Evolutionary conservation across 1,284 basidiomycete species (phyloP).

Genomic region (Exobasidium rhododendri): DNA sequence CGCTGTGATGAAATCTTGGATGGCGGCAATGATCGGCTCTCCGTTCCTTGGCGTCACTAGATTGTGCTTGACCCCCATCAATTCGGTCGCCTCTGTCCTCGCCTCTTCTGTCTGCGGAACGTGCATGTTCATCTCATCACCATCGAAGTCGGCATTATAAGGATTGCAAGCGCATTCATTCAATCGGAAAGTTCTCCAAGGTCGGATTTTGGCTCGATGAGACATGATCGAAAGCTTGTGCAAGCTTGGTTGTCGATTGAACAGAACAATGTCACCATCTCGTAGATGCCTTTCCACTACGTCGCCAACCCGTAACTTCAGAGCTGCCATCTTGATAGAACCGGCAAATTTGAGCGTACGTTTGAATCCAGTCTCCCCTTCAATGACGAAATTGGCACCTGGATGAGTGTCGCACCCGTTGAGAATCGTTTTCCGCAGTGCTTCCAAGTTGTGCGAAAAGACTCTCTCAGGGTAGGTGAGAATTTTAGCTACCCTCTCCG

Average conservation of each 20-base stretch:
- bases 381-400: slow-evolving; percentile 80
- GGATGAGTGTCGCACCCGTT: slow-evolving; percentile 92
- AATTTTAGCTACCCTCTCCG: slow-evolving; percentile 90
- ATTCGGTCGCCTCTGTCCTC: slow-evolving; percentile 89
- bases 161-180: slow-evolving; percentile 99
- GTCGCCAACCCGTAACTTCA: slow-evolving; percentile 76
- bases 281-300: slow-evolving; percentile 89
- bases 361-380: slow-evolving; percentile 74
- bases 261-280: slow-evolving; percentile 94
- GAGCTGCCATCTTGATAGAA: slow-evolving; percentile 60
- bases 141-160: slow-evolving; percentile 99
- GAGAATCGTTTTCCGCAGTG: slow-evolving; percentile 72
- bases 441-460: slow-evolving; percentile 83
- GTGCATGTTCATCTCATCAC: slow-evolving; percentile 98
- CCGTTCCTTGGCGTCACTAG: slow-evolving; percentile 66
- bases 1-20: slow-evolving; percentile 58
- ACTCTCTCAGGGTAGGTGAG: slow-evolving; percentile 96
- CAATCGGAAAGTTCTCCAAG: slow-evolving; percentile 93
- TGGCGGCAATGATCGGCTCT: slow-evolving; percentile 53
- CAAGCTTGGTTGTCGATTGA: slow-evolving; percentile 97
- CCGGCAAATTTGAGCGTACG: slow-evolving; percentile 57
- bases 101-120: slow-evolving; percentile 99
- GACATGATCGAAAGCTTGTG: slow-evolving; percentile 85
- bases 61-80: slow-evolving; percentile 98
- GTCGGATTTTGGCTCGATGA: slow-evolving; percentile 89